Evolutionary conservation across 805 yeast genomes (phyloP), one percentile per base, ranked within the genome.

Genomic region (Kodamaea restingae): DNA sequence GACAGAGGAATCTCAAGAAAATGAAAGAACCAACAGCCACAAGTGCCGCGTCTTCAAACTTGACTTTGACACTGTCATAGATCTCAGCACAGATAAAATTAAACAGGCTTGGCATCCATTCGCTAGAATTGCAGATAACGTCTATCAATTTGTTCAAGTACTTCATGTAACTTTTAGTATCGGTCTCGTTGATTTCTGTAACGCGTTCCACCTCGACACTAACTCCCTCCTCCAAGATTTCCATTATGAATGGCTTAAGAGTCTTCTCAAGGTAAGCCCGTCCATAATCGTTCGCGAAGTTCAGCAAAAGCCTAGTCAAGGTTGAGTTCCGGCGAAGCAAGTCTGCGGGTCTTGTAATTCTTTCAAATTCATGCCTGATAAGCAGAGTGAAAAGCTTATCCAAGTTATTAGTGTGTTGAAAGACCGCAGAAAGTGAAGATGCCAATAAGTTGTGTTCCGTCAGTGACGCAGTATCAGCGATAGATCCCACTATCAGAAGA

Each of bases 1-100:
- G 97, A 55, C 95, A 84, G 44, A 84, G 72, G 45, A 83, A 78
- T 41, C 95, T 65, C 48, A 91, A 67, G 52, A 91, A 90, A 39
- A 91, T 67, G 55, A 85, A 91, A 0, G 95, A 88, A 0, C 96
- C 95, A 18, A 88, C 83, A 1, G 95, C 88, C 28, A 80, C 69
- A 18, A 67, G 45, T 27, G 75, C 67, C 32, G 81, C 73, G 28
- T 82, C 83, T 28, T 76, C 80, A 49, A 83, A 83, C 47, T 77
- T 78, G n/a, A 62, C 60, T 20, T 71, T 63, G 38, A 86, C 79
- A 40, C 81, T 66, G 28, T 63, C 55, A 60, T 73, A 70, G 43
- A 88, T 80, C 32, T 81, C 73, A 46, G 79, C 68, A 47, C 96
- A 82, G 27, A 90, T 79, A 56, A 76, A 73, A 39, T 79, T 75